Evolutionary conservation across 139 green algal species (phyloP), one percentile per base, ranked within the genome.

Genomic region (Chlamydomonas sphaeroides): DNA sequence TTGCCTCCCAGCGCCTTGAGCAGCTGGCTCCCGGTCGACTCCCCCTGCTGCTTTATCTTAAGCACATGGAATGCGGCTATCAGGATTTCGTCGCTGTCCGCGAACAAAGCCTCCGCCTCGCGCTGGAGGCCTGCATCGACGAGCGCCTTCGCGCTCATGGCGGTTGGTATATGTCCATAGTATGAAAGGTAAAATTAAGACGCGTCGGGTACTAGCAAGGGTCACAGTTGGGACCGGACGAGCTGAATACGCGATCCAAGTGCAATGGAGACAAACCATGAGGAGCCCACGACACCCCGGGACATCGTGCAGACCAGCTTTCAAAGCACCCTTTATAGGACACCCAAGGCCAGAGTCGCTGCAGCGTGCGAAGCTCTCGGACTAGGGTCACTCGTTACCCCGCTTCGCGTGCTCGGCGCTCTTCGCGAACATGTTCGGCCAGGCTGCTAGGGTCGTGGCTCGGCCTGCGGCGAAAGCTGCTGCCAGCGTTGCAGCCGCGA

Each of bases 51-150:
- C 15, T 84, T 80, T 2, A 90, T 26, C 36, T 85, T 85, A 2
- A 84, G 48, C 8, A 81, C 86, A 59, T 90, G 77, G n/a, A 91
- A 87, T 0, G 84, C 87, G 10, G 84, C 87, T 38, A 91, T 63
- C 4, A 88, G 51, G n/a, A 91, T 87, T 30, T 84, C 73, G 35
- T 91, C 79, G 4, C 38, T 86, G 63, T 88, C 65, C 18, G 62
- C 49, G 25, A 91, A 88, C n/a, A 88, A 63, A 0, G 67, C 73
- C 65, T 90, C 79, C 26, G 85, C 63, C 17, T 83, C 53, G 45
- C 51, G 51, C 14, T 70, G n/a, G 21, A 66, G 25, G 8, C 48
- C 61, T n/a, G 65, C 36, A 72, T 78, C 30, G 1, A 57, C 33
- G 51, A 72, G 65, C 4, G 33, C 59, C 66, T 68, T 79, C 15